Percentiles rank a stretch among this genome's conserved stretches.
These are phyloP conservation scores for Pythium biforme DNA, from an alignment of 352 stramenopile species.

Conservation along the genomic window DNA sequence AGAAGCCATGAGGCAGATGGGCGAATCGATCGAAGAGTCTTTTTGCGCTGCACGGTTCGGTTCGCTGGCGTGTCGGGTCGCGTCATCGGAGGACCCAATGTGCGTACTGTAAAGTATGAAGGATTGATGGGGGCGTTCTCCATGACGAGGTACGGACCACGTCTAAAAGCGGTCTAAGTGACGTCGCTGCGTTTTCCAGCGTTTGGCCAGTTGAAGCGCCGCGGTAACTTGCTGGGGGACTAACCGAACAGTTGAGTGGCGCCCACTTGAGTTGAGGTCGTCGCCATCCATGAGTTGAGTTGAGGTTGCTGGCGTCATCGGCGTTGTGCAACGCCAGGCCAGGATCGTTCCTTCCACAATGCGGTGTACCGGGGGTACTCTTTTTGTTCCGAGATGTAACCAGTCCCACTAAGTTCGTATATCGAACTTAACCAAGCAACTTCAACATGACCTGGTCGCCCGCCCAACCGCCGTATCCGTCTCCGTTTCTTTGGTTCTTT, in stretches of 20 bases:
- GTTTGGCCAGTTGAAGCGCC: too few species aligned
- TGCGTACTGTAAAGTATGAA: too few species aligned
- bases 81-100: background rate
- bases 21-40: background rate
- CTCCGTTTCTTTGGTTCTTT: background rate
- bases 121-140: too few species aligned
- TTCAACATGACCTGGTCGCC: constrained; percentile 7
- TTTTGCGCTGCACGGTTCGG: too few species aligned
- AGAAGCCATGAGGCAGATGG: background rate
- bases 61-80: background rate
- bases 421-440: constrained; percentile 1
- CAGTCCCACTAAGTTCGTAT: background rate
- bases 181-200: too few species aligned
- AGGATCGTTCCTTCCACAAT: too few species aligned
- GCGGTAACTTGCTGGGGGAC: too few species aligned
- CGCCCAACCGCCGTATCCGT: background rate
- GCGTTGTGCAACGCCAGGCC: too few species aligned
- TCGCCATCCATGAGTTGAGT: constrained; percentile 1
- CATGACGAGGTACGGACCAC: too few species aligned
- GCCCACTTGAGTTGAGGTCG: constrained; percentile 1
- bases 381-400: background rate
- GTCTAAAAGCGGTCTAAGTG: too few species aligned
- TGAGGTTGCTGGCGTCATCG: constrained; percentile 6
- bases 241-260: too few species aligned
- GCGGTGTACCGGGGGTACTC: background rate